Percentiles rank a stretch among this genome's conserved stretches.
Conservation (phyloP, 805 yeast species). For the Myxozyma monticola region DNA sequence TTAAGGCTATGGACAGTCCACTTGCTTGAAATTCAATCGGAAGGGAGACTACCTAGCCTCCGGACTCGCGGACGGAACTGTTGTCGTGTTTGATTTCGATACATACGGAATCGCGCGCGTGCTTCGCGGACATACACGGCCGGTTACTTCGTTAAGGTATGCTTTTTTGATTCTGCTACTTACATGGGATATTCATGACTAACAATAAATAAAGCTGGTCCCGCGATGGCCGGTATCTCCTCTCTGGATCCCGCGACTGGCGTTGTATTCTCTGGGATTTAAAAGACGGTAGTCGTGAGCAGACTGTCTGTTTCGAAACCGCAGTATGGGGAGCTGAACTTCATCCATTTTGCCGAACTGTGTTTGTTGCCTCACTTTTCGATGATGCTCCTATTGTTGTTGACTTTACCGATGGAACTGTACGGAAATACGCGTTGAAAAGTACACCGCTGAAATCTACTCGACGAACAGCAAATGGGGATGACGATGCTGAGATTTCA, state of each 20-base stretch:
- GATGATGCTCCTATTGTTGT: constrained; percentile 63
- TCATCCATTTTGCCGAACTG: constrained; percentile 39
- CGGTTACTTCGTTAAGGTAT: constrained; percentile 57
- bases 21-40: constrained; percentile 64
- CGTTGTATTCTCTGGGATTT: constrained; percentile 79
- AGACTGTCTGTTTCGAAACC: constrained; percentile 56
- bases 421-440: constrained; percentile 15
- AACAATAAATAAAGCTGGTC: constrained; percentile 58
- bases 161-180: not conserved
- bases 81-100: constrained; percentile 71
- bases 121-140: constrained; percentile 64
- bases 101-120: constrained; percentile 59
- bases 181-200: not conserved
- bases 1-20: constrained; percentile 49
- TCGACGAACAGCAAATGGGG: not conserved
- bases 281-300: constrained; percentile 43
- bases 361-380: constrained; percentile 62
- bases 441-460: constrained; percentile 5
- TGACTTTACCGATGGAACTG: constrained; percentile 37
- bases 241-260: constrained; percentile 82
- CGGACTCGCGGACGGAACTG: constrained; percentile 72
- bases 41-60: constrained; percentile 86
- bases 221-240: constrained; percentile 61
- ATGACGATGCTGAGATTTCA: constrained; percentile 27
- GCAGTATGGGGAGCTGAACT: constrained; percentile 72